Evolutionary conservation across 2,329 filamentous ascomycete genomes (phyloP), one percentile per base, ranked within the genome.

Genomic region (Botryotinia globosa): DNA sequence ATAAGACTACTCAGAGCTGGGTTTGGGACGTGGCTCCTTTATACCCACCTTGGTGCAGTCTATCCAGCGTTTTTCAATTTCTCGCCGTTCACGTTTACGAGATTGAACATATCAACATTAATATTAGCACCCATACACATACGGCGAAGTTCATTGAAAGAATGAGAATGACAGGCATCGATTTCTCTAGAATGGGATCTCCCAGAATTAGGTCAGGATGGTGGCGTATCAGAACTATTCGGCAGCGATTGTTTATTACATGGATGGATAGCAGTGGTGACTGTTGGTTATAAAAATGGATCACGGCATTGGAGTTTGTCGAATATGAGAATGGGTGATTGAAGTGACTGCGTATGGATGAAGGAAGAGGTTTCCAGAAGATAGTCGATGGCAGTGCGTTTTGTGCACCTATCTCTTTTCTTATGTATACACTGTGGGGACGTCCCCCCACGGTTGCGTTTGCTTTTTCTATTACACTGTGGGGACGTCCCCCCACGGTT

Each of bases 31-130:
- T 67, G 32, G 64, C 44, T 67, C 34, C 45, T 42, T 66, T 42
- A 18, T 37, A 37, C 45, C 34, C 25, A 42, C 25, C 6, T 67
- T 54, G 9, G 29, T 66, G 22, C 14, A 37, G 3, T 9, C 34
- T 12, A 58, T 59, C 29, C 18, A 14, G 42, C 29, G 12, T 44
- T 58, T n/a, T 34, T 54, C 32, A 37, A 18, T 34, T 54, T 34
- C n/a, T 42, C 18, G 22, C 39, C 12, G 18, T 58, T 68, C 1
- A 58, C 8, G 29, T 8, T 44, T 44, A 37, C 66, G 51, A 44
- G 66, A 69, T 58, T 59, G n/a, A 42, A 44, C 37, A 67, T 67
- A 54, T 67, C 34, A 39, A 20, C 48, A 18, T 56, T 16, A 42
- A 34, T 59, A 39, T 39, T 10, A 29, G 14, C 20, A 58, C 42